Conservation (phyloP, 495 filamentous ascomycete genomes). For the Neurospora sp. region DNA sequence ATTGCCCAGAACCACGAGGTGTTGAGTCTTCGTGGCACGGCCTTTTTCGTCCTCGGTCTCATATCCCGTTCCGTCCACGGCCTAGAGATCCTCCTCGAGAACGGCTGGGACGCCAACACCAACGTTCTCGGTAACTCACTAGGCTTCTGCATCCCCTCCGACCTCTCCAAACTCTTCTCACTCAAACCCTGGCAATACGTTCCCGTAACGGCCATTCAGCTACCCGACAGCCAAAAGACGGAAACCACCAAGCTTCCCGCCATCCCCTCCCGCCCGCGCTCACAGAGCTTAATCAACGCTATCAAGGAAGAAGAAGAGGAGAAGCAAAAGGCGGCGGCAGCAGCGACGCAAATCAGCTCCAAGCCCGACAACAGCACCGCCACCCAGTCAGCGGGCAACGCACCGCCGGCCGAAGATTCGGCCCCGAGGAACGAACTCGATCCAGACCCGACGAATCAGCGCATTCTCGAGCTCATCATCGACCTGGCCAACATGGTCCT, state of each 20-base stretch:
- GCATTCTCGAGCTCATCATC: conserved; percentile 67
- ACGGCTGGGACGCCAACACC: conserved; percentile 87
- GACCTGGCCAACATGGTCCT: conserved; percentile 85
- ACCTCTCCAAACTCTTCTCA: conserved; percentile 69
- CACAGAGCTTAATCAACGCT: conserved; percentile 21
- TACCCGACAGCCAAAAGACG: conserved; percentile 34
- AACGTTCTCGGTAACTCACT: conserved; percentile 73
- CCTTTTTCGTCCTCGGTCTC: conserved; percentile 89
- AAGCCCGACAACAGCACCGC: not conserved
- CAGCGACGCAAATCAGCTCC: not conserved
- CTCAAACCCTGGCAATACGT: conserved; percentile 37
- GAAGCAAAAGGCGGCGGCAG: conserved; percentile 6
- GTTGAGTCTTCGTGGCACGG: conserved; percentile 85
- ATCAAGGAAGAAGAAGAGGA: conserved; percentile 24
- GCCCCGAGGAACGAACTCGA: conserved; percentile 37
- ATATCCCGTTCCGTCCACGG: conserved; percentile 90
- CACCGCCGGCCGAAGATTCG: not conserved
- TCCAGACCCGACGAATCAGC: conserved; percentile 55
- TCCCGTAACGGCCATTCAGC: conserved; percentile 29
- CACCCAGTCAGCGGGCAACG: conserved; percentile 4
- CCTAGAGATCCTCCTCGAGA: conserved; percentile 72
- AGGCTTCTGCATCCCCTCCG: conserved; percentile 73
- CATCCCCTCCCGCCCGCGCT: conserved; percentile 23
- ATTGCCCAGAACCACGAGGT: conserved; percentile 84
- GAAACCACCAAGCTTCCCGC: conserved; percentile 24